phyloP scores from a whole-genome alignment of 768 basidiomycete genomes.

The Lactifluus echinatus region DNA sequence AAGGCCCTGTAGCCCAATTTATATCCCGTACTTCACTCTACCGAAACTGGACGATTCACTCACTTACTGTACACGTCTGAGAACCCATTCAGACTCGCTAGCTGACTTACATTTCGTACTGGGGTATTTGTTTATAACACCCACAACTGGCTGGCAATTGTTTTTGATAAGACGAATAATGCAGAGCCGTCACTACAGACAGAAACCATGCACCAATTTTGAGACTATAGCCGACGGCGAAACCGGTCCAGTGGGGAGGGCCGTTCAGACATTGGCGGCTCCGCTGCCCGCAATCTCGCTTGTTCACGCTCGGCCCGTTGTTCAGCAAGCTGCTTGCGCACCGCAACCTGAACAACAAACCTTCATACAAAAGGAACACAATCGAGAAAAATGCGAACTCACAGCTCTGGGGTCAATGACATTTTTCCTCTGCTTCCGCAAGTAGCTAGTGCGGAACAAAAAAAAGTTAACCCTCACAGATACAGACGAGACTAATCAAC shows the following conservation, averaged over 20 bases:
- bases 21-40: neutral
- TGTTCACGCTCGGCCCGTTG: slow-evolving; percentile 28
- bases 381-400: slow-evolving; percentile 21
- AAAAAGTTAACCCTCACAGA: neutral
- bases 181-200: neutral
- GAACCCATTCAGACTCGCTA: slow-evolving; percentile 2
- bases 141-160: slow-evolving; percentile 1
- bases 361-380: slow-evolving; percentile 16
- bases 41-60: neutral
- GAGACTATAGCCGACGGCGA: slow-evolving; percentile 14
- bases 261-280: slow-evolving; percentile 20
- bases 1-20: neutral
- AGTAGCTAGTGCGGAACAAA: slow-evolving; percentile 34
- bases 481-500: neutral
- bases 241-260: slow-evolving; percentile 36
- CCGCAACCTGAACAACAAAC: slow-evolving; percentile 34
- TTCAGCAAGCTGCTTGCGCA: slow-evolving; percentile 34
- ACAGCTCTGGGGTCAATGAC: slow-evolving; percentile 81
- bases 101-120: neutral
- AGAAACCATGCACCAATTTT: neutral
- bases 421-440: slow-evolving; percentile 91
- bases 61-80: neutral
- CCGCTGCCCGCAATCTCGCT: slow-evolving; percentile 22
- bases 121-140: slow-evolving; percentile 5
- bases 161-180: neutral